Evolutionary conservation across 208 protist species (phyloP).

Genomic region (Crithidia acanthocephali): DNA sequence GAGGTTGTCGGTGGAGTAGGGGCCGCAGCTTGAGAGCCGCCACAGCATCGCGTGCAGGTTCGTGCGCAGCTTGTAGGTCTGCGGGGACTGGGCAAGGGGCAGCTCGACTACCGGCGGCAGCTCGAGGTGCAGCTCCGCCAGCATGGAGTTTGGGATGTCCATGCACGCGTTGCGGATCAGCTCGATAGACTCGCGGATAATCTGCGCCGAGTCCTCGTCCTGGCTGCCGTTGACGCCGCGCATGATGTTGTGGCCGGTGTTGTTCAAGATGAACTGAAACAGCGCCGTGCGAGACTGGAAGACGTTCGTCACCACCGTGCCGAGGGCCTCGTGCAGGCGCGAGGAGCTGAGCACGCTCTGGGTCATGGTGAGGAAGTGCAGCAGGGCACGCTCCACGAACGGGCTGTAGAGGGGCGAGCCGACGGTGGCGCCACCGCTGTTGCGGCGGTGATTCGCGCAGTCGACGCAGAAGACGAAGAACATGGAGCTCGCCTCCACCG

Average conservation of each 20-base stretch:
- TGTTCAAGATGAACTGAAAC: slow-evolving; percentile 87
- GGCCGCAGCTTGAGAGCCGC: slow-evolving; percentile 39
- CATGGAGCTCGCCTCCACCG: slow-evolving; percentile 50
- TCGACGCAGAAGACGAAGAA: slow-evolving; percentile 76
- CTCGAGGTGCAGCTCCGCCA: slow-evolving; percentile 67
- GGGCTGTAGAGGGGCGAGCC: slow-evolving; percentile 32
- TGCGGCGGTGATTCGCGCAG: slow-evolving; percentile 63
- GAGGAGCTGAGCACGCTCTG: slow-evolving; percentile 60
- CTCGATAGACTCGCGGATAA: slow-evolving; percentile 77
- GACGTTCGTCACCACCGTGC: slow-evolving; percentile 59
- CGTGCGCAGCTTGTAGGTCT: slow-evolving; percentile 85
- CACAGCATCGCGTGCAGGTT: slow-evolving; percentile 78
- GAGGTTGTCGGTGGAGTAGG: slow-evolving; percentile 48
- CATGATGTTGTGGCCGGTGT: slow-evolving; percentile 81
- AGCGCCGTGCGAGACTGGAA: slow-evolving; percentile 70
- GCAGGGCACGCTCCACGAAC: slow-evolving; percentile 74
- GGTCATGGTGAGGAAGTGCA: slow-evolving; percentile 76
- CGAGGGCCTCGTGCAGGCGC: slow-evolving; percentile 54
- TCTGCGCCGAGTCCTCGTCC: slow-evolving; percentile 62
- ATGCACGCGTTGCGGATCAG: slow-evolving; percentile 73
- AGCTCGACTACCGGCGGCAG: slow-evolving; percentile 80
- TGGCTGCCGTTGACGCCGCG: slow-evolving; percentile 43
- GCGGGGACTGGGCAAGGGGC: slow-evolving; percentile 64
- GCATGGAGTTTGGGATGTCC: slow-evolving; percentile 55
- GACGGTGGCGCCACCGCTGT: slow-evolving; percentile 11